phyloP scores from a whole-genome alignment of 345 rosid species.

The Acer yangbiense region DNA sequence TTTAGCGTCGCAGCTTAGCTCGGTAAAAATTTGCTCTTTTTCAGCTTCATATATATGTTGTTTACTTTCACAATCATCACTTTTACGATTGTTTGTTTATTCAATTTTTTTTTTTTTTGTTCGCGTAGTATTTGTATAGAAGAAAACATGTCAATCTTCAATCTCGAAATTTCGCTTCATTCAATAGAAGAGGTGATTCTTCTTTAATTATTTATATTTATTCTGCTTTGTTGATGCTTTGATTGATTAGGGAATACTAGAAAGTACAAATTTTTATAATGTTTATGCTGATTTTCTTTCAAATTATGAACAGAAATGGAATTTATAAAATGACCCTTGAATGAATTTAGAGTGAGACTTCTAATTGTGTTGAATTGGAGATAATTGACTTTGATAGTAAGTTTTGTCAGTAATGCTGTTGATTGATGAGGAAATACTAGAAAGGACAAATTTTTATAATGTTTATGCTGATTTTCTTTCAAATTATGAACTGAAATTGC shows the following conservation, averaged over 20 bases:
- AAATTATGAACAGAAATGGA: neutral
- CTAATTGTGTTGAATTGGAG: no score
- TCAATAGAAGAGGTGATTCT: conserved; percentile 39
- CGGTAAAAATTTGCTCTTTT: conserved; percentile 12
- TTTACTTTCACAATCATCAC: neutral
- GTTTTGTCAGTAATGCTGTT: neutral
- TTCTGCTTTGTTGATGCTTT: conserved; percentile 2
- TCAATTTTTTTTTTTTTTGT: neutral
- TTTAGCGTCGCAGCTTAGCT: conserved; percentile 22
- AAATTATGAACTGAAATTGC: neutral
- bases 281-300: neutral
- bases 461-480: neutral
- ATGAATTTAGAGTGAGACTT: neutral
- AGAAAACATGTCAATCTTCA: conserved; percentile 30
- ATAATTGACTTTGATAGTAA: no score
- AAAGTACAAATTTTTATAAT: no score
- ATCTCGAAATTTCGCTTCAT: conserved; percentile 37
- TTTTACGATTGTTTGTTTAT: neutral
- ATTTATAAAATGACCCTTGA: neutral
- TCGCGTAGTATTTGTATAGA: conserved; percentile 39
- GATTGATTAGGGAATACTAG: neutral
- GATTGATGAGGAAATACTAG: neutral
- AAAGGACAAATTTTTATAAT: no score
- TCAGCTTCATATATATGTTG: neutral
- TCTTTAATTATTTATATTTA: neutral